These are phyloP conservation scores for Salix purpurea DNA, from an alignment of 345 rosid species.

Conservation along the genomic window DNA sequence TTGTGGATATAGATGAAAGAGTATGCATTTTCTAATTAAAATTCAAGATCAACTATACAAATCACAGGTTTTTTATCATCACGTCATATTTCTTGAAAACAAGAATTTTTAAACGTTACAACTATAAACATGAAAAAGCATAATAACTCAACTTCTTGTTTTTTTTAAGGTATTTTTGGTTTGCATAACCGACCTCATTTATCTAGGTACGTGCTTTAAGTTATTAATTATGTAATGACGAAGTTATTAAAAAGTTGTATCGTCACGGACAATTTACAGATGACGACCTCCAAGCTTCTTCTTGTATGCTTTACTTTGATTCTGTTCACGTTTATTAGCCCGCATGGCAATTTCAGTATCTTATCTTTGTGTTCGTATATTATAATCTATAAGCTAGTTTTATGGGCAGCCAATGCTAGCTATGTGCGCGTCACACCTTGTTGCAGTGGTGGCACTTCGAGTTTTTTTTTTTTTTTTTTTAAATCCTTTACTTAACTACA, in stretches of 20 bases:
- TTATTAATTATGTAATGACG: no score
- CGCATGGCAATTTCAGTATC: not conserved
- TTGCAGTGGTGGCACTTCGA: not conserved
- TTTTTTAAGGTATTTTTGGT: no score
- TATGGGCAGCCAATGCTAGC: not conserved
- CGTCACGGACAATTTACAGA: not conserved
- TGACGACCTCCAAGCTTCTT: not conserved
- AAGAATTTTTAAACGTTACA: constrained; percentile 13
- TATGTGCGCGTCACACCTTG: no score
- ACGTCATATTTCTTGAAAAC: accelerated
- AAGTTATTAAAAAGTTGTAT: not conserved
- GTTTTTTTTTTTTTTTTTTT: no score
- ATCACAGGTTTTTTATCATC: accelerated
- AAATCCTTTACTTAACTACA: not conserved
- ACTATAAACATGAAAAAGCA: not conserved
- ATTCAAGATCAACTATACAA: accelerated
- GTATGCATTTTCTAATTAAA: no score
- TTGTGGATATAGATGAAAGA: no score
- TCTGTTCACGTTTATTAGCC: not conserved
- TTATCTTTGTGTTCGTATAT: not conserved
- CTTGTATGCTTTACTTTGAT: not conserved
- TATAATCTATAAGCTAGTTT: no score
- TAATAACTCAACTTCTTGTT: not conserved
- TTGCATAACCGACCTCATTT: not conserved
- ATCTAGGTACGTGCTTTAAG: not conserved